These are phyloP conservation scores for Sabuloglossum arenarium DNA, from an alignment of 495 filamentous ascomycete species.

Conservation along the genomic window DNA sequence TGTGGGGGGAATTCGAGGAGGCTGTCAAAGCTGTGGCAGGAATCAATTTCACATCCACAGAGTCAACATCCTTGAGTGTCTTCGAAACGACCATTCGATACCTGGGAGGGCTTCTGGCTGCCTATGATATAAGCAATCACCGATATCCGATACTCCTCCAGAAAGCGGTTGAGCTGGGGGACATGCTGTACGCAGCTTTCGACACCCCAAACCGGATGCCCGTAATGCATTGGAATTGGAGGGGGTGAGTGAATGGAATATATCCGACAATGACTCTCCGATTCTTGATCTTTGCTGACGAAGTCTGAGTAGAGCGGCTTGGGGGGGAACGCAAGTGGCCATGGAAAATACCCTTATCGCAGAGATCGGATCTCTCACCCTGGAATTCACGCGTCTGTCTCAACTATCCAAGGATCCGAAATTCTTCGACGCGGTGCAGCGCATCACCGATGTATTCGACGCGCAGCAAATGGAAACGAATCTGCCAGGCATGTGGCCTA, in stretches of 20 bases:
- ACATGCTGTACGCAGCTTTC: slow-evolving; percentile 23
- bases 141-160: slow-evolving; percentile 17
- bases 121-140: slow-evolving; percentile 27
- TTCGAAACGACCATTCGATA: slow-evolving; percentile 30
- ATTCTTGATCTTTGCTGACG: neutral
- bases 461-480: slow-evolving; percentile 14
- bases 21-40: slow-evolving; percentile 25
- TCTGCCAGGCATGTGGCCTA: slow-evolving; percentile 20
- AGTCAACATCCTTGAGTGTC: slow-evolving; percentile 19
- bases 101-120: slow-evolving; percentile 27
- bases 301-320: neutral
- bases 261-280: neutral
- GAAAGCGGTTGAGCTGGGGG: slow-evolving; percentile 20
- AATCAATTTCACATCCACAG: slow-evolving; percentile 18
- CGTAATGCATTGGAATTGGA: slow-evolving; percentile 10
- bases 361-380: slow-evolving; percentile 15
- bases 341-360: neutral
- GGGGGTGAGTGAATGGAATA: neutral
- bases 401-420: slow-evolving; percentile 17
- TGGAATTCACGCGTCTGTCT: slow-evolving; percentile 21
- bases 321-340: neutral
- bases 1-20: slow-evolving; percentile 36
- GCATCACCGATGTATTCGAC: slow-evolving; percentile 16
- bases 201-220: slow-evolving; percentile 22
- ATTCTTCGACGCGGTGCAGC: slow-evolving; percentile 19